Conservation (phyloP, 2,329 filamentous ascomycete species). For the Paracoccidioides lutzii region DNA sequence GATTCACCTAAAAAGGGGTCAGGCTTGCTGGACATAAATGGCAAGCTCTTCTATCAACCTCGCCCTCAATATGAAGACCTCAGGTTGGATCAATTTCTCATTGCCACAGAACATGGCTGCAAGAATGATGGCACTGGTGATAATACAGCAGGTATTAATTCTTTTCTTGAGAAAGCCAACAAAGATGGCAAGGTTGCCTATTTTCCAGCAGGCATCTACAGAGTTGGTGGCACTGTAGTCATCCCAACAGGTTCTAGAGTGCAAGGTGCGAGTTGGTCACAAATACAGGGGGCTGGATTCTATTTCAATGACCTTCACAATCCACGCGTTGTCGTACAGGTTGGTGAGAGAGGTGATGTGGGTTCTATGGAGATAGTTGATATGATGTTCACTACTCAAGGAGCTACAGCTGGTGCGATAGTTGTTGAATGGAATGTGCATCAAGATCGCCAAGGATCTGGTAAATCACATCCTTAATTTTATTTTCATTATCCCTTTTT, state of each 20-base stretch:
- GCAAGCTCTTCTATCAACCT: conserved; percentile 3
- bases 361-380: conserved; percentile 27
- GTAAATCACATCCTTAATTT: conserved; percentile 3
- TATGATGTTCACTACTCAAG: conserved; percentile 22
- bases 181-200: conserved; percentile 48
- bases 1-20: conserved; percentile 1
- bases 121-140: conserved; percentile 5
- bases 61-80: conserved; percentile 4
- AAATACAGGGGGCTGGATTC: conserved; percentile 20
- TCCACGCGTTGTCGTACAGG: conserved; percentile 16
- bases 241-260: conserved; percentile 48
- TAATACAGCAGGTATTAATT: conserved; percentile 2
- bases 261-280: conserved; percentile 38
- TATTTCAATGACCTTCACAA: conserved; percentile 18
- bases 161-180: conserved; percentile 1
- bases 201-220: conserved; percentile 63
- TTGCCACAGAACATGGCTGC: conserved; percentile 3
- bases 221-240: conserved; percentile 56
- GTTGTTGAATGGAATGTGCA: conserved; percentile 27
- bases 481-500: not conserved
- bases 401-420: conserved; percentile 25
- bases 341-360: conserved; percentile 17
- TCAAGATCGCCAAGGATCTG: conserved; percentile 18
- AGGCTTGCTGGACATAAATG: not conserved
- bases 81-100: not conserved